A percentile compares a stretch with the other conserved stretches of the same genome.
Conservation (phyloP, 129 eudicot species). For the Solidago caesia region DNA sequence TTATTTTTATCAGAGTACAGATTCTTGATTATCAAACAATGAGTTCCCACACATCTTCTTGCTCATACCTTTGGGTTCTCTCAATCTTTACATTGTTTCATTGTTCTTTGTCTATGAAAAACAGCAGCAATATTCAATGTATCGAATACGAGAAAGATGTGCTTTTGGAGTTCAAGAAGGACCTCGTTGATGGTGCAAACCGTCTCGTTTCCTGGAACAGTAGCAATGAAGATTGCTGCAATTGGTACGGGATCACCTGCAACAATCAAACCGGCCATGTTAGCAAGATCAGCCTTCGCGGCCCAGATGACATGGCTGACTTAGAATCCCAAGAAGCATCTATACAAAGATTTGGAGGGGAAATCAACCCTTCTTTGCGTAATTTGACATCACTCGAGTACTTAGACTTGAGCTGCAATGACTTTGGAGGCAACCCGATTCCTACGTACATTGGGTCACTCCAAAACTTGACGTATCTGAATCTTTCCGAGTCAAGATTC, state of each 20-base stretch:
- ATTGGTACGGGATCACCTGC: slow-evolving; percentile 38
- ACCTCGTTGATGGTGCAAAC: slow-evolving; percentile 24
- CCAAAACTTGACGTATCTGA: slow-evolving; percentile 26
- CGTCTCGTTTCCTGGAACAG: slow-evolving; percentile 42
- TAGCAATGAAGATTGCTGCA: slow-evolving; percentile 34
- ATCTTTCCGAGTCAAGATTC: slow-evolving; percentile 25
- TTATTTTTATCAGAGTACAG: background rate
- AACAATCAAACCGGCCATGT: slow-evolving; percentile 31
- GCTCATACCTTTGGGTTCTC: slow-evolving; percentile 25
- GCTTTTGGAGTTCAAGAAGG: slow-evolving; percentile 29
- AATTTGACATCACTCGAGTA: slow-evolving; percentile 22
- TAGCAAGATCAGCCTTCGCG: slow-evolving; percentile 26
- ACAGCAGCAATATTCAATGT: slow-evolving; percentile 15
- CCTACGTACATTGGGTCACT: slow-evolving; percentile 26
- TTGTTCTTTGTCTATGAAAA: background rate
- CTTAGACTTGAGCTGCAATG: slow-evolving; percentile 36
- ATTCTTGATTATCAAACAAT: slow-evolving; percentile 18
- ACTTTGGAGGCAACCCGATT: slow-evolving; percentile 27
- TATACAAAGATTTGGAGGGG: slow-evolving; percentile 26
- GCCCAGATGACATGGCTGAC: slow-evolving; percentile 17
- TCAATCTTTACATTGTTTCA: slow-evolving; percentile 23
- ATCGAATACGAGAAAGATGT: slow-evolving; percentile 22
- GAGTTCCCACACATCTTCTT: slow-evolving; percentile 23
- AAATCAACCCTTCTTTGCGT: slow-evolving; percentile 21
- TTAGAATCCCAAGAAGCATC: slow-evolving; percentile 17